Evolutionary conservation across 1,139 yeast genomes (phyloP).

Genomic region (Candida neerlandica): DNA sequence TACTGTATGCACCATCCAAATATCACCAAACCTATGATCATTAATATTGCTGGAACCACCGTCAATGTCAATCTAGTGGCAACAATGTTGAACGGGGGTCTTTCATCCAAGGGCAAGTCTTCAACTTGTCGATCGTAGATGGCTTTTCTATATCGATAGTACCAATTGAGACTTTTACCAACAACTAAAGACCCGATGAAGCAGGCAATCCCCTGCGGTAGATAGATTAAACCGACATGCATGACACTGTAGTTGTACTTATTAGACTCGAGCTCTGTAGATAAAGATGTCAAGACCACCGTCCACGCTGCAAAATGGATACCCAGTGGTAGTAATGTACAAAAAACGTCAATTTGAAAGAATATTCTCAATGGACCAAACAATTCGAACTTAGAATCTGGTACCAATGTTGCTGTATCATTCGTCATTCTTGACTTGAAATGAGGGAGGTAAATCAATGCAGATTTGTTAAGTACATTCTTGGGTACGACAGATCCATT

Average conservation of each 20-base stretch:
- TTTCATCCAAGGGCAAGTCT: constrained; percentile 16
- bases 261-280: constrained; percentile 30
- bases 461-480: constrained; percentile 23
- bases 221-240: constrained; percentile 40
- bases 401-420: constrained; percentile 29
- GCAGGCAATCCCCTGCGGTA: constrained; percentile 42
- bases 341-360: constrained; percentile 24
- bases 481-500: constrained; percentile 39
- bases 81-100: constrained; percentile 31
- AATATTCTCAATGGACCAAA: constrained; percentile 35
- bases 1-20: constrained; percentile 46
- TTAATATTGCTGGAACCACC: constrained; percentile 25
- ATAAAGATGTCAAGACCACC: constrained; percentile 35
- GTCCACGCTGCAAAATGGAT: constrained; percentile 43
- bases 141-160: constrained; percentile 25
- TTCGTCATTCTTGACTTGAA: constrained; percentile 28
- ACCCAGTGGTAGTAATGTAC: constrained; percentile 34
- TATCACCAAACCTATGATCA: constrained; percentile 32
- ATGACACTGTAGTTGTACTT: constrained; percentile 36
- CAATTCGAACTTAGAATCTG: constrained; percentile 23
- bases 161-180: constrained; percentile 32
- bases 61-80: constrained; percentile 31
- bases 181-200: constrained; percentile 32
- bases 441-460: constrained; percentile 27
- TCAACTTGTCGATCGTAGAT: constrained; percentile 22